Conservation (phyloP, 192 early-diverging fungal genomes). For the Obelidium mucronatum region DNA sequence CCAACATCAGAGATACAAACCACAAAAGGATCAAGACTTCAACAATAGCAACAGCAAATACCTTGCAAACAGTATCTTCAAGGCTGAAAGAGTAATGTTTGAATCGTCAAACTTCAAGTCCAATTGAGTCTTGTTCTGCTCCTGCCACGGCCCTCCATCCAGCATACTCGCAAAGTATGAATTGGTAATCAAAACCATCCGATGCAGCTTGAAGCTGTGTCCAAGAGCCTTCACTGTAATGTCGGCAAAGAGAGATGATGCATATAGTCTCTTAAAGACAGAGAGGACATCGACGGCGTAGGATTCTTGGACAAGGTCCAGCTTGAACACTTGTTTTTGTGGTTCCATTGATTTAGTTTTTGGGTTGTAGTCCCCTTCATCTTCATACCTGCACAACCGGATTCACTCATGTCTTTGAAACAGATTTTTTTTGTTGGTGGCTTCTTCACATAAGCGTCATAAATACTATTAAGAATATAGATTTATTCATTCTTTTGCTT, state of each 20-base stretch:
- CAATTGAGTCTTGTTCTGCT: conserved; percentile 20
- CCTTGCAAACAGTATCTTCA: conserved; percentile 44
- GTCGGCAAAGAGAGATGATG: conserved; percentile 34
- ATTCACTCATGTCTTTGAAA: no score
- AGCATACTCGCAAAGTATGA: conserved; percentile 49
- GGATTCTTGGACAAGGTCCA: not conserved
- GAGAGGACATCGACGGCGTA: not conserved
- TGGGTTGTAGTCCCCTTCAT: no score
- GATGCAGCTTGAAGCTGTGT: conserved; percentile 48
- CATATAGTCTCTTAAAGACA: conserved; percentile 7
- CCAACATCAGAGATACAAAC: not conserved
- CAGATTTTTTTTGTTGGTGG: no score
- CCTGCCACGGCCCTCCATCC: conserved; percentile 44
- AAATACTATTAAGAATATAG: no score
- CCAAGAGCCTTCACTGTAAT: conserved; percentile 44
- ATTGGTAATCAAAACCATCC: conserved; percentile 45
- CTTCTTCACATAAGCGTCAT: no score
- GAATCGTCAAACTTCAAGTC: conserved; percentile 45
- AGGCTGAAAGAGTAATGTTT: conserved; percentile 40
- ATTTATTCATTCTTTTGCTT: no score
- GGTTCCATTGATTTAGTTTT: no score
- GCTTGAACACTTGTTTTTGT: not conserved
- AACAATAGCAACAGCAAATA: not conserved
- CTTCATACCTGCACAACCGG: no score
- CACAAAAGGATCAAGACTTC: not conserved